A percentile compares a stretch with the other conserved stretches of the same genome.
These are phyloP conservation scores for Crithidia expoeki DNA, from an alignment of 208 protist genomes.

Conservation along the genomic window DNA sequence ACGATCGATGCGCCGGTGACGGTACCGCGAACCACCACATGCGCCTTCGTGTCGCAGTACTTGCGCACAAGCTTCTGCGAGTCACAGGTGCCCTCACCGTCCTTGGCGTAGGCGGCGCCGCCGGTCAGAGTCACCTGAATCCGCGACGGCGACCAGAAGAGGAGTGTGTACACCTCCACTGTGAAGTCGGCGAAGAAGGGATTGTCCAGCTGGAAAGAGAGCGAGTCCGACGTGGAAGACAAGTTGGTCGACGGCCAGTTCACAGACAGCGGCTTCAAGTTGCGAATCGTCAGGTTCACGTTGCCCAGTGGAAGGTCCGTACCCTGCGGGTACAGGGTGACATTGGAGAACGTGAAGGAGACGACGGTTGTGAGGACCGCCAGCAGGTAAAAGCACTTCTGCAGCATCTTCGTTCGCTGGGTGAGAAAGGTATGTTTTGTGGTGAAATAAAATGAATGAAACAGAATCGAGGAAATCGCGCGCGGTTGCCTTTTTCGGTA, in stretches of 20 bases:
- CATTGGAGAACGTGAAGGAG: constrained; percentile 14
- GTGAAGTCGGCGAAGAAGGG: constrained; percentile 6
- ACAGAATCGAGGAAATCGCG: too few relatives aligned
- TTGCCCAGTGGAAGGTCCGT: constrained; percentile 2
- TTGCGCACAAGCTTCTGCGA: background rate
- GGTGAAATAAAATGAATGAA: too few relatives aligned
- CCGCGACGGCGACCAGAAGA: constrained; percentile 12
- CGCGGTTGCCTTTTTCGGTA: too few relatives aligned
- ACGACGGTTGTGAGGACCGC: constrained; percentile 6
- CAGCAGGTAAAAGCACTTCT: constrained; percentile 17
- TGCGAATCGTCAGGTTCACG: constrained; percentile 8
- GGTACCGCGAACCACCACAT: constrained; percentile 9
- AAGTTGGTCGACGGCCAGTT: constrained; percentile 13
- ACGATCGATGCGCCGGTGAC: background rate
- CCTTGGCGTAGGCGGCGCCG: constrained; percentile 4
- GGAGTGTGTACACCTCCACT: constrained; percentile 15
- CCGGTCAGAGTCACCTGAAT: constrained; percentile 15
- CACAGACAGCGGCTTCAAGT: constrained; percentile 8
- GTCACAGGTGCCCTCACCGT: background rate
- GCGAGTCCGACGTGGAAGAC: constrained; percentile 6
- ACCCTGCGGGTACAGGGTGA: constrained; percentile 8
- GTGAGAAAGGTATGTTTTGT: background rate
- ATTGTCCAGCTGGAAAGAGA: constrained; percentile 5
- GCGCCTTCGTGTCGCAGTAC: constrained; percentile 11
- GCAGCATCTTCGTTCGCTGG: background rate